These are phyloP conservation scores for Amphibolis antarctica DNA, from an alignment of 106 monocot genomes.

Conservation along the genomic window DNA sequence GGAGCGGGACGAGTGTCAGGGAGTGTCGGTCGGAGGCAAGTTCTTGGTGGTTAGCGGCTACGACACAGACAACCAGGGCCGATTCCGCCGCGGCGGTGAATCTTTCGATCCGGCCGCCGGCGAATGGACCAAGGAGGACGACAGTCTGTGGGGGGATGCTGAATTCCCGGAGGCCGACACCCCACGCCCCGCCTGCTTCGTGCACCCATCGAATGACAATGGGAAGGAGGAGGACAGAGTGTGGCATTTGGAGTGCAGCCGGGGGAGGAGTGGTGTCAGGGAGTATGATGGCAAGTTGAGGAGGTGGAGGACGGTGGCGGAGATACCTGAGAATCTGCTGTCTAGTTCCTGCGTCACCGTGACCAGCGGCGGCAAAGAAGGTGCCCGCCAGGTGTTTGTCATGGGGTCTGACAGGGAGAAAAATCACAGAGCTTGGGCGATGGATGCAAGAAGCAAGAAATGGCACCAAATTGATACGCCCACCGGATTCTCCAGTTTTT, in stretches of 20 bases:
- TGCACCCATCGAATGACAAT: neutral
- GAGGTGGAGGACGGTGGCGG: slow-evolving; percentile 24
- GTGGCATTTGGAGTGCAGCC: slow-evolving; percentile 19
- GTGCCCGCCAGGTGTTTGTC: slow-evolving; percentile 1
- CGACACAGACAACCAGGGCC: slow-evolving; percentile 37
- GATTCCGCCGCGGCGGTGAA: slow-evolving; percentile 28
- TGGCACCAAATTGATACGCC: slow-evolving; percentile 29
- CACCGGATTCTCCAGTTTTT: slow-evolving; percentile 27
- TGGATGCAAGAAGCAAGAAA: slow-evolving; percentile 14
- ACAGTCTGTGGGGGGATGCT: slow-evolving; percentile 14
- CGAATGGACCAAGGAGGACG: slow-evolving; percentile 26
- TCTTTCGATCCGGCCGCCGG: slow-evolving; percentile 21
- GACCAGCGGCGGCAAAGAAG: slow-evolving; percentile 2
- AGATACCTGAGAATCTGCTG: slow-evolving; percentile 16
- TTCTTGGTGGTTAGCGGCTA: slow-evolving; percentile 53
- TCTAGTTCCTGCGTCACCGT: slow-evolving; percentile 13
- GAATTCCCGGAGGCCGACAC: neutral
- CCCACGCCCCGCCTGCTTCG: slow-evolving; percentile 4
- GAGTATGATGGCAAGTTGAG: slow-evolving; percentile 18
- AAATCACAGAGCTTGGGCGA: slow-evolving; percentile 18
- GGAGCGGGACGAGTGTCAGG: slow-evolving; percentile 59
- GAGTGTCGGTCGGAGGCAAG: slow-evolving; percentile 15
- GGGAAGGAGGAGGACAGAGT: slow-evolving; percentile 7
- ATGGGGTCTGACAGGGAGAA: slow-evolving; percentile 11
- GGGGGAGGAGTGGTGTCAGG: slow-evolving; percentile 20